Evolutionary conservation across 2,329 filamentous ascomycete species (phyloP), one percentile per base, ranked within the genome.

Genomic region (Fusarium pseudoanthophilum): DNA sequence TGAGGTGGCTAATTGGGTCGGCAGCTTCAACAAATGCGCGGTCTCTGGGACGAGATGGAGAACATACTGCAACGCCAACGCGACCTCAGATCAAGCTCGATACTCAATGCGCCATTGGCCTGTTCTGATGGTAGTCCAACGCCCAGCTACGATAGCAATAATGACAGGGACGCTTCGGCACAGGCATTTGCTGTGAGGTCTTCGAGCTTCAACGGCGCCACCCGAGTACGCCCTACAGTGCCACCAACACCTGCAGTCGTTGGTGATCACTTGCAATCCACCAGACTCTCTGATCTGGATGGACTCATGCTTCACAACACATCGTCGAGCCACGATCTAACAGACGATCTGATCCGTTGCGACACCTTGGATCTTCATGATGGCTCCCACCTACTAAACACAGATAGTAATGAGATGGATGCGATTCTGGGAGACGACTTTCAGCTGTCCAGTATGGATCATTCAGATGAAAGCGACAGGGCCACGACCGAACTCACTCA

Each of bases 1-100:
- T n/a, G n/a, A n/a, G n/a, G 13, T 28, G 18, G 11, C 39, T 61
- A 37, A 60, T 10, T 20, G 7, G 15, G 39, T 11, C 1, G n/a
- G 21, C 14, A 66, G 64, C 49, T 66, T 5, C 51, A 57, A 32
- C 64, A 57, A 1, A 53, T 66, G 46, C 42, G 55, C 10, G 24
- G 28, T 28, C 49, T 66, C 2, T 66, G 64, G 64, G 64, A 66
- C 21, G 64, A 66, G 36, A 66, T 66, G 58, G 58, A 66, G 10
- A 52, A 3, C 7, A 39, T 66, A n/a, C 28, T 66, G 9, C 58
- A 49, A 20, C 58, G 64, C 6, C 64, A 66, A 62, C 49, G 64
- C 2, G 58, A 55, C 5, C 51, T 66, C 1, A 57, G 64, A 24
- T 36, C 16, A 24, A 39, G 32, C 20, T 62, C 58, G 4, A 58